Evolutionary conservation across 257 asterid genomes (phyloP), one percentile per base, ranked within the genome.

Genomic region (Nicotiana attenuata): DNA sequence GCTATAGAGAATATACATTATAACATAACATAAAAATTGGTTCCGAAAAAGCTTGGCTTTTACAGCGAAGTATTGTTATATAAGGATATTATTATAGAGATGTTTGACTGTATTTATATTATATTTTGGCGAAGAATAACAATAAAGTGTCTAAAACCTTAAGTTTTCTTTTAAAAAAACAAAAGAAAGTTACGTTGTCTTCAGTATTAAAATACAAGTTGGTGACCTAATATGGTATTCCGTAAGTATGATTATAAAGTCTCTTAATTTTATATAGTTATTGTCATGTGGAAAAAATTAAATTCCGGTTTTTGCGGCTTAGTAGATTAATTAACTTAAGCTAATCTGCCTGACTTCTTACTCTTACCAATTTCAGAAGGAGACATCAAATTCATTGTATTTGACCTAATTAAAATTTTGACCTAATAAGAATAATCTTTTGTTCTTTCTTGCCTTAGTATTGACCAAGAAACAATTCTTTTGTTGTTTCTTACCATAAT

Each of bases 221-320:
- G 76, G 55, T 67, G 10, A 35, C 55, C 55, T 68, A 71, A 45
- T 20, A 20, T 41, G 33, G 13, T 20, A n/a, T 69, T 69, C 76
- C 77, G 33, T 45, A 69, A 69, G 33, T 69, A 69, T 26, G 59
- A 69, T 41, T 38, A 38, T 69, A 41, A 69, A 69, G 26, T 57
- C 10, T n/a, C 1, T 38, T 69, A 69, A 10, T 69, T 68, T 41
- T 64, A 81, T 85, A 75, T 80, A 60, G 76, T 76, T 76, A 67
- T 84, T 81, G 84, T 85, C 92, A 89, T 87, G 91, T 86, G 90
- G 65, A 56, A 81, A 80, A 41, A 9, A 41, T 41, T 41, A 41
- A 69, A 60, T 82, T 71, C 88, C 89, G 76, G 81, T 14, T 85
- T 86, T 88, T 78, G 53, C 76, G 91, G 89, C 84, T 87, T 84